Percentiles rank a stretch among this genome's conserved stretches.
phyloP scores from a whole-genome alignment of 108 stramenopile genomes.

The Bacterosira constricta region DNA sequence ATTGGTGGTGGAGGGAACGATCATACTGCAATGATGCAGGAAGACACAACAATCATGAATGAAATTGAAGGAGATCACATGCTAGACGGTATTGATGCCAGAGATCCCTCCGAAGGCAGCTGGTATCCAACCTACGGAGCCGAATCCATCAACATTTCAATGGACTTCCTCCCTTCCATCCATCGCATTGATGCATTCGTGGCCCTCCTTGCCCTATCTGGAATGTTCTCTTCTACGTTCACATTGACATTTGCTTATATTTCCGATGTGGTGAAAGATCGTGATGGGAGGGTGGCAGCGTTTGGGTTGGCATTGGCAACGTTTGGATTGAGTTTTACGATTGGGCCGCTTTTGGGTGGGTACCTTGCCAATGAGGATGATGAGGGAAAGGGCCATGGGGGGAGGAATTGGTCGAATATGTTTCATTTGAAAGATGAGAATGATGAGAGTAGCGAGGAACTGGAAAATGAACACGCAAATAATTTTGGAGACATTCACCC shows the following conservation, averaged over 20 bases:
- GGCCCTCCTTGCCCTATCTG: slow-evolving; percentile 75
- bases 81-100: slow-evolving; percentile 27
- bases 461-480: neutral
- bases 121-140: slow-evolving; percentile 1
- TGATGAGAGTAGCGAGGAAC: neutral
- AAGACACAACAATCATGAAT: neutral
- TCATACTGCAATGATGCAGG: neutral
- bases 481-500: slow-evolving; percentile 53
- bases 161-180: neutral
- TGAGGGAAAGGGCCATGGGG: slow-evolving; percentile 31
- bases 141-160: neutral
- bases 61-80: neutral
- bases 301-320: slow-evolving; percentile 97
- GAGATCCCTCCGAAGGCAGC: slow-evolving; percentile 12
- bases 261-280: slow-evolving; percentile 84
- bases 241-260: slow-evolving; percentile 98
- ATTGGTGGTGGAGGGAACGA: neutral
- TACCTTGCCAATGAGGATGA: slow-evolving; percentile 72
- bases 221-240: slow-evolving; percentile 96
- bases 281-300: slow-evolving; percentile 87
- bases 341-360: slow-evolving; percentile 96
- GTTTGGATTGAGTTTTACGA: slow-evolving; percentile 92
- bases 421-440: slow-evolving; percentile 20
- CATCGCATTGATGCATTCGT: slow-evolving; percentile 67
- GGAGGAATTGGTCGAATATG: slow-evolving; percentile 49